Evolutionary conservation across 768 basidiomycete species (phyloP).

Genomic region (Lactifluus rugatus): DNA sequence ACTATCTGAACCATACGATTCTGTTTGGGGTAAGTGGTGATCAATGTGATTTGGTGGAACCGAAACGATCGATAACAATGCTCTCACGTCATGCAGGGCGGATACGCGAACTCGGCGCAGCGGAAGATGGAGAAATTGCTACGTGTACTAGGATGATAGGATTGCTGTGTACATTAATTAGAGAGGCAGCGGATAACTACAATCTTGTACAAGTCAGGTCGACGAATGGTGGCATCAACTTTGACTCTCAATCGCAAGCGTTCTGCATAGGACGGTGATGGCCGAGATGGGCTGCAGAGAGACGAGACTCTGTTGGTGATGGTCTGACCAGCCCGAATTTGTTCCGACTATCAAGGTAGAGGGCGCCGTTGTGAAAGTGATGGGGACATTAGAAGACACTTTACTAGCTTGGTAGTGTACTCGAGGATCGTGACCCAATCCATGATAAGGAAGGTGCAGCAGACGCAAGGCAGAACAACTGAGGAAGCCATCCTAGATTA

Average conservation of each 20-base stretch:
- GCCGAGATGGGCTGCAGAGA: background rate
- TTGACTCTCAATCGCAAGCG: background rate
- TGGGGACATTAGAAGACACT: background rate
- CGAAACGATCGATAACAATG: background rate
- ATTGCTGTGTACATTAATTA: background rate
- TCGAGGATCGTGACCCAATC: background rate
- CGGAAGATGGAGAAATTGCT: conserved; percentile 37
- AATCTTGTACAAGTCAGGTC: conserved; percentile 1
- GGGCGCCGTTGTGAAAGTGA: background rate
- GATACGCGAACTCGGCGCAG: conserved; percentile 46
- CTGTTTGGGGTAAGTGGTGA: conserved; percentile 51
- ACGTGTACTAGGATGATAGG: conserved; percentile 25
- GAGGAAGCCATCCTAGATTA: background rate
- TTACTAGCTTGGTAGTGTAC: background rate
- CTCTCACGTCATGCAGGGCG: conserved; percentile 24
- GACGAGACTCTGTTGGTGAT: background rate
- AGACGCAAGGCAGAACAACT: background rate
- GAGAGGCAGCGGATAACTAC: conserved; percentile 3
- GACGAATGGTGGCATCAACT: no score
- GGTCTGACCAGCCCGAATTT: background rate
- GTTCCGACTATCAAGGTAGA: background rate
- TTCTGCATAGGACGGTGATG: background rate
- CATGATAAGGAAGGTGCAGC: background rate
- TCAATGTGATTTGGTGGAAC: no score
- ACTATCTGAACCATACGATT: conserved; percentile 74